Evolutionary conservation across 208 protist species (phyloP).

Genomic region (Phytomonas sp.): DNA sequence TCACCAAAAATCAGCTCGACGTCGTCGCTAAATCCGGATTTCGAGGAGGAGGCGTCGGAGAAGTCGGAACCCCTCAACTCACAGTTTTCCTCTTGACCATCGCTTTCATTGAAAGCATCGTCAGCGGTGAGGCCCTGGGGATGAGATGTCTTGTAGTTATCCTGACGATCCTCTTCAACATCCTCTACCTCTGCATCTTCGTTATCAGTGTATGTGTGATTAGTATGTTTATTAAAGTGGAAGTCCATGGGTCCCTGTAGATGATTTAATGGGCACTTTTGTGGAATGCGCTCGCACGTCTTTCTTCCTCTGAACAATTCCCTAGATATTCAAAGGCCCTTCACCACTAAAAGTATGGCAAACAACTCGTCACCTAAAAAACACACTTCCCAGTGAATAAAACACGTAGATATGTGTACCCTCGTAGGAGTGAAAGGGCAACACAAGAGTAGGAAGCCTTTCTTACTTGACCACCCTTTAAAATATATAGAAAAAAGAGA

Average conservation of each 20-base stretch:
- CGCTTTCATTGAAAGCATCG: not conserved
- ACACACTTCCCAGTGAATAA: not conserved
- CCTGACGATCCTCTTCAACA: not conserved
- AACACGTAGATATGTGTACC: not conserved
- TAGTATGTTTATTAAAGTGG: not conserved
- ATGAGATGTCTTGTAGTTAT: not conserved
- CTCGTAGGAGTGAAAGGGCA: not conserved
- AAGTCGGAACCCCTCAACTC: not conserved
- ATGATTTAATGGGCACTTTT: not conserved
- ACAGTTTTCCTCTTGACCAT: not conserved
- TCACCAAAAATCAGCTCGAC: conserved; percentile 81
- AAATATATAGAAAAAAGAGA: not conserved
- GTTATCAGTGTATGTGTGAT: not conserved
- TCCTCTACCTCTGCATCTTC: not conserved
- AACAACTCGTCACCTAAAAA: not conserved
- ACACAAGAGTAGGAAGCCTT: not conserved
- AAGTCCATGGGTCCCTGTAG: not conserved
- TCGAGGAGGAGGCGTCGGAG: conserved; percentile 5
- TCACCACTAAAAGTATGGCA: not conserved
- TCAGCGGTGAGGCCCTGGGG: not conserved
- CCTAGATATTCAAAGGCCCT: not conserved
- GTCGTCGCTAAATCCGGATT: conserved; percentile 68
- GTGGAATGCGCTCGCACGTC: not conserved
- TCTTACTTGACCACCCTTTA: not conserved
- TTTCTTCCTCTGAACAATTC: not conserved